Evolutionary conservation across 2,329 filamentous ascomycete genomes (phyloP).

Genomic region (Zymoseptoria passerinii): DNA sequence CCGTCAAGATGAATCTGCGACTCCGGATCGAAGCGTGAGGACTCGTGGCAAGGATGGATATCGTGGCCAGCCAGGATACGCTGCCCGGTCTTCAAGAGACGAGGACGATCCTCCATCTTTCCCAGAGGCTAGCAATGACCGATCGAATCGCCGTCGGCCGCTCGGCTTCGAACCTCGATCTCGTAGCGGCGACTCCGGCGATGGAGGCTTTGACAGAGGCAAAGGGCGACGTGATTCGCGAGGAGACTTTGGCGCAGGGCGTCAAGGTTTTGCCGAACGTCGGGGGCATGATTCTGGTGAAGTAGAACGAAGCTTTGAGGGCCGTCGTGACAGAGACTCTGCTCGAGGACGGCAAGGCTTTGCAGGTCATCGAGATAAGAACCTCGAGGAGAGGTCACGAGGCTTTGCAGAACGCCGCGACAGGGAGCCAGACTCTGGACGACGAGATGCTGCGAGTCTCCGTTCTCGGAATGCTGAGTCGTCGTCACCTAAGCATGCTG

Average conservation of each 20-base stretch:
- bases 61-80: background rate
- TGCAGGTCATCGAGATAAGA: background rate
- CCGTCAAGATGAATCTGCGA: background rate
- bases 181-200: background rate
- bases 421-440: background rate
- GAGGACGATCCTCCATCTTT: background rate
- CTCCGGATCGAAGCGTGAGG: background rate
- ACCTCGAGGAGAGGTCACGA: background rate
- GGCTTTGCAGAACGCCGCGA: background rate
- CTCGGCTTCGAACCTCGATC: background rate
- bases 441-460: background rate
- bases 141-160: background rate
- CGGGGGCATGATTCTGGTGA: background rate
- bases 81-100: background rate
- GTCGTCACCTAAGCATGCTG: background rate
- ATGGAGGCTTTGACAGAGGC: background rate
- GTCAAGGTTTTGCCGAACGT: background rate
- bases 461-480: background rate
- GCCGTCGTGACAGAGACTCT: background rate
- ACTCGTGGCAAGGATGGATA: background rate
- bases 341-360: background rate
- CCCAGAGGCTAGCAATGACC: background rate
- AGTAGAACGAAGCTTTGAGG: background rate
- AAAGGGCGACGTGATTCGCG: background rate
- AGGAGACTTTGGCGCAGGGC: background rate